Conservation (phyloP, 2,329 filamentous ascomycete genomes). For the Sphaerostilbella broomeana region DNA sequence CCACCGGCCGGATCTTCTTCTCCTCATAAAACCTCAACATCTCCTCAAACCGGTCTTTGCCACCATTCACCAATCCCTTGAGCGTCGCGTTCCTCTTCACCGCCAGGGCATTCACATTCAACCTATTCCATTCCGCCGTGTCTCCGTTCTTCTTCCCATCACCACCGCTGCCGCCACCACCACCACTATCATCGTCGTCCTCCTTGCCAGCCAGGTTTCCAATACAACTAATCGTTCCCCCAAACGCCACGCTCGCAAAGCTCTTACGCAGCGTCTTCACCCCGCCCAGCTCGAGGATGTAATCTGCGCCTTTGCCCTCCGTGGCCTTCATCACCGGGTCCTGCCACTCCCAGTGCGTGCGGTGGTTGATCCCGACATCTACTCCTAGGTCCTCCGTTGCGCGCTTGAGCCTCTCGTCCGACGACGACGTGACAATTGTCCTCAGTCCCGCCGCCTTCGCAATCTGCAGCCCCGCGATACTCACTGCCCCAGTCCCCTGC, state of each 20-base stretch:
- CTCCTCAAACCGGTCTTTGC: constrained; percentile 46
- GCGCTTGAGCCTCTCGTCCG: constrained; percentile 42
- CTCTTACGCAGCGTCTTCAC: constrained; percentile 44
- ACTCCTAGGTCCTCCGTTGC: constrained; percentile 43
- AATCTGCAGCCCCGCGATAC: constrained; percentile 46
- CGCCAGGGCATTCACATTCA: constrained; percentile 55
- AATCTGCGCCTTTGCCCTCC: constrained; percentile 39
- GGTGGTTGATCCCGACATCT: constrained; percentile 48
- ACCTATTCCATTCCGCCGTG: constrained; percentile 32
- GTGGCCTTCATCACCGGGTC: constrained; percentile 42
- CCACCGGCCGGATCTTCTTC: constrained; percentile 39
- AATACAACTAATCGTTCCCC: constrained; percentile 47
- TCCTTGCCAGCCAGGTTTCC: constrained; percentile 47
- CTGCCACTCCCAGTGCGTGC: constrained; percentile 45
- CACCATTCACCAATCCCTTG: constrained; percentile 55
- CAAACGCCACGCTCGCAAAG: constrained; percentile 47
- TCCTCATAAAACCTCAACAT: constrained; percentile 42
- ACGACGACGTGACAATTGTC: constrained; percentile 49
- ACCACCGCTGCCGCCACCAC: constrained; percentile 7
- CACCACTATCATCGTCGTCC: constrained; percentile 37
- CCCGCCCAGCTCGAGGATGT: constrained; percentile 51
- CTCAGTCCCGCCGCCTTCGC: constrained; percentile 45
- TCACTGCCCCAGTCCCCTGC: constrained; percentile 50
- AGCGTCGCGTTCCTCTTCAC: constrained; percentile 40
- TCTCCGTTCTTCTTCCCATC: constrained; percentile 1